Conservation (phyloP, 176 grass and related monocot genomes). For the Phoenix roebelenii region DNA sequence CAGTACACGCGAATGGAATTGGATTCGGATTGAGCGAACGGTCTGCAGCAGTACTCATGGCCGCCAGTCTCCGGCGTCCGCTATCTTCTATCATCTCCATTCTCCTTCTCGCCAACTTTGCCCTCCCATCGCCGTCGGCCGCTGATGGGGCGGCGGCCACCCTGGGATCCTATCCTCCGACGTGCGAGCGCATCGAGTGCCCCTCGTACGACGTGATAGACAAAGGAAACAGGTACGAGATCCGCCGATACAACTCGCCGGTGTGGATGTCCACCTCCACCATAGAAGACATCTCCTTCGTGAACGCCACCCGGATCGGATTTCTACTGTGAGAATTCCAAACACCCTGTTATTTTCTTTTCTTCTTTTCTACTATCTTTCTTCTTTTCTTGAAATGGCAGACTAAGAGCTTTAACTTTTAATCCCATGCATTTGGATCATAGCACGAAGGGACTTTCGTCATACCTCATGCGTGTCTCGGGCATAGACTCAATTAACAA, state of each 20-base stretch:
- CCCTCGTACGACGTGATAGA: conserved; percentile 82
- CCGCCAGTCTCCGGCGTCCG: too few species aligned
- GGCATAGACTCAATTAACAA: too few species aligned
- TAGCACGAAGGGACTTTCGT: too few species aligned
- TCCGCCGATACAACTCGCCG: conserved; percentile 67
- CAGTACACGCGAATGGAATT: too few species aligned
- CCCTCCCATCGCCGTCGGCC: background rate
- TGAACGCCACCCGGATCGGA: conserved; percentile 67
- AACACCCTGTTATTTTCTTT: background rate
- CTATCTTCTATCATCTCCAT: conserved; percentile 4
- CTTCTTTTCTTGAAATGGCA: too few species aligned
- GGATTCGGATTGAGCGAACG: too few species aligned
- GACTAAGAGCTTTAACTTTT: too few species aligned
- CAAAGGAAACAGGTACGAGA: conserved; percentile 76
- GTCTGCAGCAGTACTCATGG: too few species aligned
- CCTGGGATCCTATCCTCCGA: conserved; percentile 32
- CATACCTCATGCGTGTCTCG: too few species aligned
- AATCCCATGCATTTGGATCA: too few species aligned
- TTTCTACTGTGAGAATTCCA: conserved; percentile 52
- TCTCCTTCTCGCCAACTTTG: conserved; percentile 2
- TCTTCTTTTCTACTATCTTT: background rate
- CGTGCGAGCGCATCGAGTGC: conserved; percentile 98
- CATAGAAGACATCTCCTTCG: conserved; percentile 88
- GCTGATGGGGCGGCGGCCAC: background rate
- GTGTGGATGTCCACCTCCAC: conserved; percentile 63